Base-by-base conservation (phyloP, 1,139 yeast genomes). In the Saccharomyces pastorianus region DNA sequence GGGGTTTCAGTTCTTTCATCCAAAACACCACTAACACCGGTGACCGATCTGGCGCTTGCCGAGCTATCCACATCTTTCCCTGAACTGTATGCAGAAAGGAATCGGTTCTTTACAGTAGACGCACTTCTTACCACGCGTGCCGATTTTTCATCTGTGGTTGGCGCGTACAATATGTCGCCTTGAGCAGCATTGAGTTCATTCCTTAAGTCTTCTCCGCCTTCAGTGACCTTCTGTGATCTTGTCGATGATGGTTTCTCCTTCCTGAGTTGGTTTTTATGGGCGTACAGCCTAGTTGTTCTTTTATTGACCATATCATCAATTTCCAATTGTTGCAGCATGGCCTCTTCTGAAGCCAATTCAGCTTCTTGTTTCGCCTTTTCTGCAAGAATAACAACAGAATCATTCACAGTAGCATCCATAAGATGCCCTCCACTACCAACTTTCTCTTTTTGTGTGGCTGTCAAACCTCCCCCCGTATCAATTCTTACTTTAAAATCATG, bases 331-430 rank as follows among this genome's bases (percentile, higher is more conserved):
- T 57, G 56, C 49, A 61, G 26, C 20, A 62, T 58, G 20, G 59
- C 61, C 46, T 62, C 64, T 44, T 64, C 65, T 11, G 62, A 49
- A 2, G 65, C 59, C 14, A 59, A 49, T 14, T 57, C 58, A n/a
- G 63, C 61, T 48, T 56, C 56, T 47, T 59, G 59, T 34, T 60
- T 57, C 26, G 61, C 60, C 41, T 51, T 58, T 46, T 57, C 56
- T 27, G 61, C 59, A 17, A 50, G 25, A 34, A 49, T 50, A 17
- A 56, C 53, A 25, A 53, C 54, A 34, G 59, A 53, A 27, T 51
- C 53, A 26, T 60, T 57, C 26, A 59, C 46, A 23, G 57, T 56
- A 14, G 41, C 53, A 34, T 56, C 49, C 46, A 59, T 27, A 27
- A 49, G 58, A 11, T 53, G 51, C 31, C 53, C 56, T 31, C n/a